These are phyloP conservation scores for Eucalyptus pauciflora DNA, from an alignment of 345 rosid genomes.

Conservation along the genomic window DNA sequence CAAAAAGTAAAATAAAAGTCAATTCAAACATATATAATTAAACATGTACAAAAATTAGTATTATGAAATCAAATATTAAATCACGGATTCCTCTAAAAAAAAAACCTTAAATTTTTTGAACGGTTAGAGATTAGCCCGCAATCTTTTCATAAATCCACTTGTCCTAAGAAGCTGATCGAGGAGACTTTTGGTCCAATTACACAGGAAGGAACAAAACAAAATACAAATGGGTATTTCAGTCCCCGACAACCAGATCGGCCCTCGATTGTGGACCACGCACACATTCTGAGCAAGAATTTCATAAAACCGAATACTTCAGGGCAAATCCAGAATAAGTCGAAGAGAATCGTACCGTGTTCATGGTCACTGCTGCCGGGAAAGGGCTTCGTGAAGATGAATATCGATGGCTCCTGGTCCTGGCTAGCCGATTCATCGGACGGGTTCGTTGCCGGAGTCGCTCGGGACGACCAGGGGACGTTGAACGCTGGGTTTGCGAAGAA, in stretches of 20 bases:
- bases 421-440: not conserved
- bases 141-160: too few species aligned
- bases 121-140: too few species aligned
- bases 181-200: too few species aligned
- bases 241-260: not conserved
- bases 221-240: not conserved
- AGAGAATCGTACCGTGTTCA: not conserved
- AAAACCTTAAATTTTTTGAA: too few species aligned
- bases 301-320: rapidly evolving
- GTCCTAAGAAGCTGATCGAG: too few species aligned
- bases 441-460: not conserved
- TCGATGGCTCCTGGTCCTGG: not conserved
- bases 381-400: not conserved
- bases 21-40: too few species aligned
- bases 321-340: not conserved
- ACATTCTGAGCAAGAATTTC: not conserved
- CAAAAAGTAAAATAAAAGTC: not conserved
- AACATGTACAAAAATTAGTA: not conserved
- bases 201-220: too few species aligned
- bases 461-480: not conserved
- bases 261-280: too few species aligned
- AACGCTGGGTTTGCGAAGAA: not conserved
- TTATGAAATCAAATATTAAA: too few species aligned
- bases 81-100: too few species aligned
- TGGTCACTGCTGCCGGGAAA: not conserved